Percentiles rank a stretch among this genome's conserved stretches.
phyloP scores from a whole-genome alignment of 2,329 filamentous ascomycete species.

The Aphanoascus verrucosus region DNA sequence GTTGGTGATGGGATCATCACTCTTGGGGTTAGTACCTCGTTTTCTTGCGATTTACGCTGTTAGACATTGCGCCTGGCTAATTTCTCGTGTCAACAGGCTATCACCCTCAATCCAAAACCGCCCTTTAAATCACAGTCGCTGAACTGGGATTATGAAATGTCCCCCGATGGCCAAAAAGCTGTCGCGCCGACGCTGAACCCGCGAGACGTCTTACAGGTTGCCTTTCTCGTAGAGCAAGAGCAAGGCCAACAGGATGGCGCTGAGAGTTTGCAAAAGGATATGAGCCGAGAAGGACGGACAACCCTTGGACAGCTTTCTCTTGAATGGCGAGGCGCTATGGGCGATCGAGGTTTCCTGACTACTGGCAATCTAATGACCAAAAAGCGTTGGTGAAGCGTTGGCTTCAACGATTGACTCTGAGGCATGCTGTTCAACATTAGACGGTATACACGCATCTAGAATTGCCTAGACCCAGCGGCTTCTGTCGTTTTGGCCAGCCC shows the following conservation, averaged over 20 bases:
- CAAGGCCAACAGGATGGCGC: slow-evolving; percentile 36
- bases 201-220: slow-evolving; percentile 55
- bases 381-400: slow-evolving; percentile 23
- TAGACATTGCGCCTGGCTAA: not conserved
- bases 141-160: slow-evolving; percentile 43
- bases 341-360: slow-evolving; percentile 73
- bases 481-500: not conserved
- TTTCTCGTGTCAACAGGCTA: slow-evolving; percentile 26
- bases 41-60: not conserved
- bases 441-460: not conserved
- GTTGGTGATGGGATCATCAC: slow-evolving; percentile 73
- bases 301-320: slow-evolving; percentile 73
- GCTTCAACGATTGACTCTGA: not conserved
- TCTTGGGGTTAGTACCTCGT: slow-evolving; percentile 48
- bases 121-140: slow-evolving; percentile 45
- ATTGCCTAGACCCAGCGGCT: not conserved
- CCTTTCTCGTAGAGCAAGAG: slow-evolving; percentile 51
- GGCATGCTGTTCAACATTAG: not conserved
- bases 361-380: slow-evolving; percentile 63
- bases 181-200: slow-evolving; percentile 44
- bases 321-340: slow-evolving; percentile 82
- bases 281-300: slow-evolving; percentile 43
- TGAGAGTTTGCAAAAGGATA: slow-evolving; percentile 43
- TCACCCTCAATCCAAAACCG: slow-evolving; percentile 40
- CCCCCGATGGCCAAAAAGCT: slow-evolving; percentile 22